Conservation (phyloP, 805 yeast species). For the Ogataea corticis region DNA sequence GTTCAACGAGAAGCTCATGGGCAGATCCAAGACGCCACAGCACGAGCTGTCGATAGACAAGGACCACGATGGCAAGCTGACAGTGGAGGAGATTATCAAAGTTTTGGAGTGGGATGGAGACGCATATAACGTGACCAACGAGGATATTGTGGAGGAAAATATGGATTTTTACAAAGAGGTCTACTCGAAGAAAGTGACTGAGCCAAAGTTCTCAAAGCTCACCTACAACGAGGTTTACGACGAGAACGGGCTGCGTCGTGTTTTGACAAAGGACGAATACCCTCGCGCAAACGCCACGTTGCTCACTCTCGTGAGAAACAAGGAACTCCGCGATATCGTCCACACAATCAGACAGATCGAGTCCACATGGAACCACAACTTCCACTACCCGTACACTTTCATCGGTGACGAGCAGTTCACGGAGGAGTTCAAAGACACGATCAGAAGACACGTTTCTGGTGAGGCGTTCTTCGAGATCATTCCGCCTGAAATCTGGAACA, state of each 20-base stretch:
- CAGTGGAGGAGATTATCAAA: slow-evolving; percentile 27
- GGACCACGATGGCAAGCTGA: slow-evolving; percentile 25
- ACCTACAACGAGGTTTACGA: slow-evolving; percentile 32
- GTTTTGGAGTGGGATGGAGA: slow-evolving; percentile 27
- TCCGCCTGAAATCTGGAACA: slow-evolving; percentile 50
- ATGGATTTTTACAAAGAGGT: slow-evolving; percentile 38
- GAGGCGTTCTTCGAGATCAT: slow-evolving; percentile 53
- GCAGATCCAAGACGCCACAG: slow-evolving; percentile 18
- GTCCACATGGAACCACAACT: slow-evolving; percentile 68
- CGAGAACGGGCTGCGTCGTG: slow-evolving; percentile 28
- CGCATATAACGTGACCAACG: slow-evolving; percentile 25
- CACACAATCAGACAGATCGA: slow-evolving; percentile 65
- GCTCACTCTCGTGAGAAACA: slow-evolving; percentile 71
- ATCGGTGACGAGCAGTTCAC: slow-evolving; percentile 80
- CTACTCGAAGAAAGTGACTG: slow-evolving; percentile 34
- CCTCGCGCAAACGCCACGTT: slow-evolving; percentile 71
- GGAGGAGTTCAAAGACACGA: slow-evolving; percentile 64
- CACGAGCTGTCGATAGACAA: slow-evolving; percentile 17
- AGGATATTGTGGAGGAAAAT: slow-evolving; percentile 33
- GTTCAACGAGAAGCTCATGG: slow-evolving; percentile 32
- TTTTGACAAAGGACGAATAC: slow-evolving; percentile 32
- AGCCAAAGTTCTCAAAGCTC: slow-evolving; percentile 34
- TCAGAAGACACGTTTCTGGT: slow-evolving; percentile 49
- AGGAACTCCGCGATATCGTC: slow-evolving; percentile 56
- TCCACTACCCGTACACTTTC: slow-evolving; percentile 91